These are phyloP conservation scores for Fusarium musae DNA, from an alignment of 2,329 filamentous ascomycete species.

Conservation along the genomic window DNA sequence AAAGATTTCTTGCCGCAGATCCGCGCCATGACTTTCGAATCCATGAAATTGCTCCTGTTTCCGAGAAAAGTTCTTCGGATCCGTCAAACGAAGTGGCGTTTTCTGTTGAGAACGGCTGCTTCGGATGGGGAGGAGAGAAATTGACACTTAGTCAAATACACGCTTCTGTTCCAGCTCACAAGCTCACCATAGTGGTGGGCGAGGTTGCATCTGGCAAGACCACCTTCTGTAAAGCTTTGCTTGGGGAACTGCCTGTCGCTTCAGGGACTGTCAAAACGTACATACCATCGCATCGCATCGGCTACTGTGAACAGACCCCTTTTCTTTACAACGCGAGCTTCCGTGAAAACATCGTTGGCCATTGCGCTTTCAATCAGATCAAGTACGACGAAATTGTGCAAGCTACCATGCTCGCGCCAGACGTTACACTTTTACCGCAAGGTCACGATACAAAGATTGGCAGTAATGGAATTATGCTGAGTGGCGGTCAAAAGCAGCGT, in stretches of 20 bases:
- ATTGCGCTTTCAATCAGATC: conserved; percentile 43
- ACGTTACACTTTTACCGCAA: conserved; percentile 47
- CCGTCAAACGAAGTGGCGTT: conserved; percentile 4
- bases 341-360: conserved; percentile 53
- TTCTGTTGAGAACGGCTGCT: conserved; percentile 31
- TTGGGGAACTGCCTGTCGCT: conserved; percentile 43
- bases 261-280: conserved; percentile 29
- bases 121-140: conserved; percentile 45
- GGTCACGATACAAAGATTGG: conserved; percentile 55
- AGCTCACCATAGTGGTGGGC: conserved; percentile 51
- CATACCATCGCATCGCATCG: conserved; percentile 35
- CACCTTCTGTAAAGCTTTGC: conserved; percentile 52
- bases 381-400: conserved; percentile 52
- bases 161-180: conserved; percentile 22
- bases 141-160: conserved; percentile 34
- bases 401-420: conserved; percentile 47
- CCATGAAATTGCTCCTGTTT: not conserved
- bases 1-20: conserved; percentile 50
- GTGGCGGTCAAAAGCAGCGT: conserved; percentile 55
- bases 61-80: not conserved
- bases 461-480: conserved; percentile 54
- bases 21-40: conserved; percentile 39
- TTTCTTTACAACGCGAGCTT: conserved; percentile 52
- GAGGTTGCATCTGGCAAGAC: conserved; percentile 53
- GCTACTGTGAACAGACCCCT: conserved; percentile 49